These are phyloP conservation scores for Cyclaneusma minus DNA, from an alignment of 2,329 filamentous ascomycete genomes.

Conservation along the genomic window DNA sequence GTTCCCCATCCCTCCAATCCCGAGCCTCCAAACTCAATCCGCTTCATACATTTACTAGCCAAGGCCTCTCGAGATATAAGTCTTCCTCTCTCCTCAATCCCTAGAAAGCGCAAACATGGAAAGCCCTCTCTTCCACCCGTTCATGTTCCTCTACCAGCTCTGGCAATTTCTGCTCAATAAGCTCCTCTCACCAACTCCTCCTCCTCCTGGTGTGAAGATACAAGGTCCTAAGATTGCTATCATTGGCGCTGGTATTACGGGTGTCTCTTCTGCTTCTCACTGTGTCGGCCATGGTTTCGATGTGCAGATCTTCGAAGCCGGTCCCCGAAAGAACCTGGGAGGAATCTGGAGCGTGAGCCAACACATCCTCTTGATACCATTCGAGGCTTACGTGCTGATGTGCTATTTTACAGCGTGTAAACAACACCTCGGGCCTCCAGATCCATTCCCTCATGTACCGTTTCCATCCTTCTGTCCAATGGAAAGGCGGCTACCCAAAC, in stretches of 20 bases:
- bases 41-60: too few relatives aligned
- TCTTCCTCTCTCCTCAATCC: too few relatives aligned
- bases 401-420: slow-evolving; percentile 41
- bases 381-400: slow-evolving; percentile 1
- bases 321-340: slow-evolving; percentile 47
- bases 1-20: too few relatives aligned
- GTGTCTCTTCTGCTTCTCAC: slow-evolving; percentile 66
- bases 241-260: slow-evolving; percentile 56
- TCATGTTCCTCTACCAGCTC: slow-evolving; percentile 48
- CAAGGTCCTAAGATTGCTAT: slow-evolving; percentile 50
- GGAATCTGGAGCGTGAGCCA: slow-evolving; percentile 63
- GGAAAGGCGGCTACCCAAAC: slow-evolving; percentile 62
- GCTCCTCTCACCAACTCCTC: slow-evolving; percentile 55
- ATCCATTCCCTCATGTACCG: slow-evolving; percentile 81
- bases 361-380: background rate
- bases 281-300: slow-evolving; percentile 79
- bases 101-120: slow-evolving; percentile 18
- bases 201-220: slow-evolving; percentile 39
- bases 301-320: slow-evolving; percentile 63
- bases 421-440: slow-evolving; percentile 68
- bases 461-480: slow-evolving; percentile 68
- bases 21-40: too few relatives aligned
- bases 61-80: too few relatives aligned
- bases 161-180: slow-evolving; percentile 48
- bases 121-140: slow-evolving; percentile 31